Conservation (phyloP, 805 yeast species). For the Kodamaea lidongshanica region DNA sequence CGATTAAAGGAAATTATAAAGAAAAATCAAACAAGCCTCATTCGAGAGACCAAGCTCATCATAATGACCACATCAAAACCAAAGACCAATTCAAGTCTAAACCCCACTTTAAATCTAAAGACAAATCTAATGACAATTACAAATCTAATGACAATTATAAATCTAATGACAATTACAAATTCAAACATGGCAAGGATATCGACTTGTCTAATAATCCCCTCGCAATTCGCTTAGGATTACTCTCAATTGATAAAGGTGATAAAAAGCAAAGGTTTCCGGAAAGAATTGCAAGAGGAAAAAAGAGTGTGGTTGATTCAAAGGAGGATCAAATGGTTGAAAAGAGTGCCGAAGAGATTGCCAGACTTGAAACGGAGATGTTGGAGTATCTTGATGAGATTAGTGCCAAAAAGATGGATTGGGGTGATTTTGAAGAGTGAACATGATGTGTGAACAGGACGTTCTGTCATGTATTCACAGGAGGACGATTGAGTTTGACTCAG, state of each 20-base stretch:
- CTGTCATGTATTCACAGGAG: no score
- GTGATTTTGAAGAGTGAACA: conserved; percentile 26
- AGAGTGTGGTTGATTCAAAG: conserved; percentile 5
- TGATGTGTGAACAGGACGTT: neutral
- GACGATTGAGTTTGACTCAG: no score
- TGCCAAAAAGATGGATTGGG: conserved; percentile 27
- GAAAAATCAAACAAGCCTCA: conserved; percentile 1
- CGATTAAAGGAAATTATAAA: conserved; percentile 2
- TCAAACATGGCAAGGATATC: neutral
- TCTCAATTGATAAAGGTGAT: conserved; percentile 1
- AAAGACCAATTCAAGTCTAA: conserved; percentile 1
- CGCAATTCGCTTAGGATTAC: conserved; percentile 6
- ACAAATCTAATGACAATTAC: no score
- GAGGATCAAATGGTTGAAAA: conserved; percentile 7
- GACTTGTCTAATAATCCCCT: conserved; percentile 5
- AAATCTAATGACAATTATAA: no score
- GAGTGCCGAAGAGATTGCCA: conserved; percentile 8
- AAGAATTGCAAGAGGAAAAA: conserved; percentile 1
- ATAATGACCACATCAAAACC: conserved; percentile 1
- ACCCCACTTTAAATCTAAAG: no score
- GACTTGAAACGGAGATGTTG: conserved; percentile 17
- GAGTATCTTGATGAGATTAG: conserved; percentile 24
- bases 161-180: neutral
- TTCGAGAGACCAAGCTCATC: conserved; percentile 1
- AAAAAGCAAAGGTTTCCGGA: conserved; percentile 4